Percentiles rank a stretch among this genome's conserved stretches.
Conservation (phyloP, 2,329 filamentous ascomycete genomes). For the Leptosphaerulina australis region DNA sequence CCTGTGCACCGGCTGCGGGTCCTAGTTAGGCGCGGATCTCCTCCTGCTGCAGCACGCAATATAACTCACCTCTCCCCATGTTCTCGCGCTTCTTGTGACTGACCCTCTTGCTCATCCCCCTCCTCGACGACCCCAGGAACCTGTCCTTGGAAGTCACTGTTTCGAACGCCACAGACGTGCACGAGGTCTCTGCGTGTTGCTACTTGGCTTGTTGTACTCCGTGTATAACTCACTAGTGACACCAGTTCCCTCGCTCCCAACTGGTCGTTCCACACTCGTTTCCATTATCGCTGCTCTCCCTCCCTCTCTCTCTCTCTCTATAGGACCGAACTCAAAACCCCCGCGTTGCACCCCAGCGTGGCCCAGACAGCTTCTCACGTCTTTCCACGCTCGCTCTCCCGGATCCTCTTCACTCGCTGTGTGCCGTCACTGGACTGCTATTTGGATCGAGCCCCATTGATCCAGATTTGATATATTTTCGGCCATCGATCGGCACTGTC, state of each 20-base stretch:
- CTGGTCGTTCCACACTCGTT: slow-evolving; percentile 42
- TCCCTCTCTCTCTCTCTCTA: no score
- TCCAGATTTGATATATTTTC: slow-evolving; percentile 1
- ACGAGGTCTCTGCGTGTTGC: slow-evolving; percentile 28
- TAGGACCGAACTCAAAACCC: slow-evolving; percentile 27
- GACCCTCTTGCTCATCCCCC: slow-evolving; percentile 16
- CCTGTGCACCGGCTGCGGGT: slow-evolving; percentile 23
- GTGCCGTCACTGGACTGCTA: slow-evolving; percentile 8
- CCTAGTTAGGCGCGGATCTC: slow-evolving; percentile 26
- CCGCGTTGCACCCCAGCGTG: slow-evolving; percentile 23
- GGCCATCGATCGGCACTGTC: background rate
- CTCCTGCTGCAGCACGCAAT: slow-evolving; percentile 34
- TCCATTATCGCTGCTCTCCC: slow-evolving; percentile 32
- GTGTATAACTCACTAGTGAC: slow-evolving; percentile 27
- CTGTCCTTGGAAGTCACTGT: slow-evolving; percentile 4
- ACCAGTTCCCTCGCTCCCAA: slow-evolving; percentile 33
- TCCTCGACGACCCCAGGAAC: slow-evolving; percentile 11
- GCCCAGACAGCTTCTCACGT: slow-evolving; percentile 18
- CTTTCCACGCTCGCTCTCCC: slow-evolving; percentile 26
- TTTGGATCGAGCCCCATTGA: slow-evolving; percentile 14
- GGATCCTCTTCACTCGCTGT: slow-evolving; percentile 8
- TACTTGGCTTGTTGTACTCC: slow-evolving; percentile 10
- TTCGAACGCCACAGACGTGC: slow-evolving; percentile 31
- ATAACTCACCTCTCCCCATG: slow-evolving; percentile 33
- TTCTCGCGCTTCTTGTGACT: slow-evolving; percentile 20